Evolutionary conservation across 2,329 filamentous ascomycete genomes (phyloP).

Genomic region (Aspergillus pseudoviridinutans): DNA sequence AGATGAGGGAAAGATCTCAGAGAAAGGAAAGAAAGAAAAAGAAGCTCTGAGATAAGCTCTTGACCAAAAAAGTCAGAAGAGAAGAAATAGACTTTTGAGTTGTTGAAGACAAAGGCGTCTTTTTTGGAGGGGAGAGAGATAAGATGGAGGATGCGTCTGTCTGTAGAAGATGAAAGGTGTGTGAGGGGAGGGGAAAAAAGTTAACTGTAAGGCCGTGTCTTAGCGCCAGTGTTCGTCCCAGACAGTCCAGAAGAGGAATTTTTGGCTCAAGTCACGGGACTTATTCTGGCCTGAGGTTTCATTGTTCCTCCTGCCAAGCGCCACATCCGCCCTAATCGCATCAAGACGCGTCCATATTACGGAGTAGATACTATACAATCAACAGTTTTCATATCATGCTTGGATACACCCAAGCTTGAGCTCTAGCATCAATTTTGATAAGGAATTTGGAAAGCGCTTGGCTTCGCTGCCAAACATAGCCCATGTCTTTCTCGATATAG

Average conservation of each 20-base stretch:
- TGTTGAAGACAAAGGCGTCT: constrained; percentile 3
- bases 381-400: background rate
- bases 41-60: constrained; percentile 11
- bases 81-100: constrained; percentile 4
- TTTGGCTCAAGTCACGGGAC: background rate
- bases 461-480: background rate
- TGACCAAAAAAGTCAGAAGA: constrained; percentile 25
- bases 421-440: background rate
- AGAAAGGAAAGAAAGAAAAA: constrained; percentile 18
- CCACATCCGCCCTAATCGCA: constrained; percentile 22
- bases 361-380: background rate
- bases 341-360: background rate
- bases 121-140: constrained; percentile 7
- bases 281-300: background rate
- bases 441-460: background rate
- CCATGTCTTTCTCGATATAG: background rate
- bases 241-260: background rate
- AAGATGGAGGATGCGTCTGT: constrained; percentile 5
- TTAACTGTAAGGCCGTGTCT: background rate
- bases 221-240: background rate
- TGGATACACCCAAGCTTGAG: background rate
- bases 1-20: constrained; percentile 3
- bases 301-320: constrained; percentile 10
- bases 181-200: constrained; percentile 22
- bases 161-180: constrained; percentile 1